Evolutionary conservation across 2,329 filamentous ascomycete genomes (phyloP), one percentile per base, ranked within the genome.

Genomic region (Xylariales sp.): DNA sequence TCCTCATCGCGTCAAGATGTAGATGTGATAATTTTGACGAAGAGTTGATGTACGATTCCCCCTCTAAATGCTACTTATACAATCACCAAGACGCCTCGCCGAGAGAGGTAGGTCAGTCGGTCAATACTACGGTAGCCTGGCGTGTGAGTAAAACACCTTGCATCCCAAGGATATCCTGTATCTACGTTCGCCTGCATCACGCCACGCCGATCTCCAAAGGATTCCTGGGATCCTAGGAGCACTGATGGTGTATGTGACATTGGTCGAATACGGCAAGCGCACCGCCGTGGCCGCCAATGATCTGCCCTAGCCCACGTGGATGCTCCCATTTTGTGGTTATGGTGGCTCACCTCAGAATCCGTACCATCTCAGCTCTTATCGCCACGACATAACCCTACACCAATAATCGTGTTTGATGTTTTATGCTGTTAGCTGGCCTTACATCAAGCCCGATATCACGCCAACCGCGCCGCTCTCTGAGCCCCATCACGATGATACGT

Each of bases 281-380:
- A 28, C 54, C 39, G 54, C 39, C 23, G 14, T 4, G 34, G n/a
- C 23, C 54, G 54, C 39, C 54, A 56, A 55, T 45, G 23, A 32
- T 32, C 7, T 4, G 12, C 32, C 23, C 39, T 28, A 43, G 16
- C n/a, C 39, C 23, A 56, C 36, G 39, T 32, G 39, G 23, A 45
- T 30, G 3, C 23, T 45, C 28, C 28, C 39, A 45, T 34, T 45
- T 28, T n/a, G 14, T 12, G 39, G 54, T 56, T 34, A 45, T 56
- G 54, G 54, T 56, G 54, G 54, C 54, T 56, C 54, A 56, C 54
- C 18, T 56, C 54, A 56, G 54, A 56, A 45, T 23, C 32, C 23
- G 39, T 45, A 56, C 52, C 32, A 39, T 54, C 6, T 41, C 52
- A 54, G 52, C 52, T 54, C 52, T 54, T 41, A 41, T 41, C 49